Conservation (phyloP, 495 filamentous ascomycete species). For the Evernia prunastri region DNA sequence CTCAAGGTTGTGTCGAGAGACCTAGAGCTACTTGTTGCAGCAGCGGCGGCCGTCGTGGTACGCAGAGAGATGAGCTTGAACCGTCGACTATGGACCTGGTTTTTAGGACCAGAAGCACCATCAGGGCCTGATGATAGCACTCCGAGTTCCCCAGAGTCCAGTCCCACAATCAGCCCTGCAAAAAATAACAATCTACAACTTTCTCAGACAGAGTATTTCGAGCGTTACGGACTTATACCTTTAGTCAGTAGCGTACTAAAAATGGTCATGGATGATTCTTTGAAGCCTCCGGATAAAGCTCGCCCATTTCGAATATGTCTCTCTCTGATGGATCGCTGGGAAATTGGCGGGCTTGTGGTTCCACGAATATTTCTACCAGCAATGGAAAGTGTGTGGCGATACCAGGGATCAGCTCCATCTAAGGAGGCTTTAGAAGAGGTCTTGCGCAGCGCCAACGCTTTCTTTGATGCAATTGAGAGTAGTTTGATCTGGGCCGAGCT, state of each 20-base stretch:
- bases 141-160: conserved; percentile 40
- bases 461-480: conserved; percentile 96
- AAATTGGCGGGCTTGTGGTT: conserved; percentile 84
- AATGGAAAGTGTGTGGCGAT: conserved; percentile 68
- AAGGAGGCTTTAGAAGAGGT: conserved; percentile 77
- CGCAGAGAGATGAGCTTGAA: conserved; percentile 96
- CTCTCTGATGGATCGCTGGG: conserved; percentile 96
- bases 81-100: conserved; percentile 90
- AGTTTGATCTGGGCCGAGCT: conserved; percentile 86
- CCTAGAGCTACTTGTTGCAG: conserved; percentile 69
- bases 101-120: conserved; percentile 72
- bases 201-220: conserved; percentile 63
- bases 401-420: conserved; percentile 50
- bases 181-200: conserved; percentile 34
- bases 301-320: conserved; percentile 84
- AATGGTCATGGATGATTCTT: conserved; percentile 58
- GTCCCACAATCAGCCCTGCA: conserved; percentile 38
- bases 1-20: conserved; percentile 62
- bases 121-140: conserved; percentile 39
- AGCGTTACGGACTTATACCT: conserved; percentile 64
- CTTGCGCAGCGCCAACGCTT: conserved; percentile 81
- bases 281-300: conserved; percentile 62
- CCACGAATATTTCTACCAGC: conserved; percentile 81
- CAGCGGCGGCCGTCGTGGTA: conserved; percentile 76
- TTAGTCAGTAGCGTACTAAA: conserved; percentile 67